A percentile compares a stretch with the other conserved stretches of the same genome.
Conservation (phyloP, 768 basidiomycete species). For the Cystobasidium ongulense region DNA sequence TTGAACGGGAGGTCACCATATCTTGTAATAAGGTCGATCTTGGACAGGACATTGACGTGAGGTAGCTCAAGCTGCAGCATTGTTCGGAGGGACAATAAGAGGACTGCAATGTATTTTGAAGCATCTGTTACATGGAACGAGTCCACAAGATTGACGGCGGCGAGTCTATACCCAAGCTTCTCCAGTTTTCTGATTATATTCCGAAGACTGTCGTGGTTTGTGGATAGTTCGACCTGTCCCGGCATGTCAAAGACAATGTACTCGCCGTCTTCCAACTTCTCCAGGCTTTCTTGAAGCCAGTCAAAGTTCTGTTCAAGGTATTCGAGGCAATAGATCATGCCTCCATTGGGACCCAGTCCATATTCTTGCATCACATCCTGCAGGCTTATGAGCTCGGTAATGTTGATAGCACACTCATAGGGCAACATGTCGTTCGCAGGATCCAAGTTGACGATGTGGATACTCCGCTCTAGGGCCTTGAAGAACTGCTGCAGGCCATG, state of each 20-base stretch:
- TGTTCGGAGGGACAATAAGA: conserved; percentile 81
- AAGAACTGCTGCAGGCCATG: conserved; percentile 57
- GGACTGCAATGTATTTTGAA: conserved; percentile 83
- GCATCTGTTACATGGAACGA: conserved; percentile 95
- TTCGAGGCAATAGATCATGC: conserved; percentile 91
- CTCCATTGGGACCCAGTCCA: conserved; percentile 87
- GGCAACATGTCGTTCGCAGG: conserved; percentile 83
- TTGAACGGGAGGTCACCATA: conserved; percentile 96
- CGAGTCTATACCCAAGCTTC: conserved; percentile 74
- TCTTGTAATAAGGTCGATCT: conserved; percentile 78
- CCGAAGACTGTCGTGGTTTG: conserved; percentile 84
- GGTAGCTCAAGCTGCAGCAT: conserved; percentile 99
- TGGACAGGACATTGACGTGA: conserved; percentile 92
- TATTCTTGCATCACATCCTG: conserved; percentile 75
- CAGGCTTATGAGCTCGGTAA: conserved; percentile 75
- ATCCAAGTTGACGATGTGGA: conserved; percentile 88
- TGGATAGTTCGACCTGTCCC: conserved; percentile 94
- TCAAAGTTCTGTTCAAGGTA: conserved; percentile 93
- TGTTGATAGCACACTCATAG: conserved; percentile 82
- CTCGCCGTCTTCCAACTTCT: conserved; percentile 55
- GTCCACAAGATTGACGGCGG: conserved; percentile 90
- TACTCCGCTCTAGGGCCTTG: conserved; percentile 72
- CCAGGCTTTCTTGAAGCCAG: conserved; percentile 49
- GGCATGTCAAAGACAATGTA: conserved; percentile 93
- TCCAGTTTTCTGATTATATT: conserved; percentile 62